A percentile compares a stretch with the other conserved stretches of the same genome.
These are phyloP conservation scores for Annulohypoxylon maeteangense DNA, from an alignment of 495 filamentous ascomycete species.

Conservation along the genomic window DNA sequence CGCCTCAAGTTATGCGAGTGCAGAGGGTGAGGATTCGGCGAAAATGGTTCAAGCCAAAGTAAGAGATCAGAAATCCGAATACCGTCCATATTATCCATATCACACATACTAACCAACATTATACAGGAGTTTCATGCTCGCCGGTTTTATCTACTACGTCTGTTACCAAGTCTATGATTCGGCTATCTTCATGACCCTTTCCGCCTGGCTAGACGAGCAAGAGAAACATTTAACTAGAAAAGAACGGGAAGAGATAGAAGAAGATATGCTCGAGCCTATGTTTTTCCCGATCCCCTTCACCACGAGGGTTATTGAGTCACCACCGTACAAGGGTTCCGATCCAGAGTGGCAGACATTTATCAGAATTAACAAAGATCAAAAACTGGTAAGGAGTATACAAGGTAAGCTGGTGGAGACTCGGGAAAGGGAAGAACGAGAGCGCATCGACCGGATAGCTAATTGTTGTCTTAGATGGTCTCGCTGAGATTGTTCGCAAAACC, in stretches of 20 bases:
- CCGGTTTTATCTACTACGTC: conserved; percentile 51
- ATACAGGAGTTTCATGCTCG: conserved; percentile 47
- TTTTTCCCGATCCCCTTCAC: conserved; percentile 74
- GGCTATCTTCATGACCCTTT: conserved; percentile 44
- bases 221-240: conserved; percentile 32
- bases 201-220: conserved; percentile 33
- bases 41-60: conserved; percentile 44
- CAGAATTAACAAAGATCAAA: conserved; percentile 63
- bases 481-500: conserved; percentile 36
- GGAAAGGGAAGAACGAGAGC: background rate
- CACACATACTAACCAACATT: conserved; percentile 1
- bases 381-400: conserved; percentile 59
- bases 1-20: conserved; percentile 31
- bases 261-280: conserved; percentile 49
- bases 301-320: conserved; percentile 53
- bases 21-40: conserved; percentile 50
- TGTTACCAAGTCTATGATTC: conserved; percentile 53
- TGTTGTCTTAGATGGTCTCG: conserved; percentile 43
- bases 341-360: conserved; percentile 78
- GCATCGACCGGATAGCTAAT: background rate
- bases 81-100: background rate
- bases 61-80: background rate
- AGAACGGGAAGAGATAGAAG: conserved; percentile 48
- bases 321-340: conserved; percentile 67
- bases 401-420: conserved; percentile 52